phyloP scores from a whole-genome alignment of 805 yeast genomes.

The Candida sakaeoensis region DNA sequence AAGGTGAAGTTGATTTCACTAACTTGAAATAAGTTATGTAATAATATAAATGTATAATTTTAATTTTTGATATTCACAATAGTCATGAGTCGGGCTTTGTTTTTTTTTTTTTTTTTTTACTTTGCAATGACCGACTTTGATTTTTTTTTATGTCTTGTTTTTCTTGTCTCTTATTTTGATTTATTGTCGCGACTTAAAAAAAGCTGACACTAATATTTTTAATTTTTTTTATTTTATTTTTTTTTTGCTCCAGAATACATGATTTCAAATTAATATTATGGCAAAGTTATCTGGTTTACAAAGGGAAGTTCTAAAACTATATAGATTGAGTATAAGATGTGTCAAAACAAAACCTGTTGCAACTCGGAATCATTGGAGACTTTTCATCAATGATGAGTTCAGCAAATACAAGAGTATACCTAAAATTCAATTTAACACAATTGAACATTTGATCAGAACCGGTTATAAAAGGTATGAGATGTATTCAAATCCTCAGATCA shows the following conservation, averaged over 20 bases:
- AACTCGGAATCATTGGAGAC: constrained; percentile 40
- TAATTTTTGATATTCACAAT: neutral
- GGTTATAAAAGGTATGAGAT: constrained; percentile 72
- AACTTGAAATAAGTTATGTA: constrained; percentile 22
- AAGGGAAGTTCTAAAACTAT: constrained; percentile 46
- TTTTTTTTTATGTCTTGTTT: neutral
- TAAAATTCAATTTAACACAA: constrained; percentile 77
- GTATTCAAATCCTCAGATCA: constrained; percentile 67
- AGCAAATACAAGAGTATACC: constrained; percentile 51
- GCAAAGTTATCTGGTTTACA: constrained; percentile 43
- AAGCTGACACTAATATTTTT: neutral
- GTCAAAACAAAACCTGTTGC: constrained; percentile 45
- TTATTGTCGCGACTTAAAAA: neutral
- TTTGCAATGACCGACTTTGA: neutral
- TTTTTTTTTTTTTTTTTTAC: neutral
- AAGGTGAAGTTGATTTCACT: constrained; percentile 61
- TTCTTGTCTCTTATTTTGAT: neutral
- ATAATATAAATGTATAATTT: neutral
- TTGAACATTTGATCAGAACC: constrained; percentile 76
- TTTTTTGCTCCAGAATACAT: neutral
- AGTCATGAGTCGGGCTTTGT: no score
- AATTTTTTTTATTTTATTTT: no score
- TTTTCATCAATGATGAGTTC: constrained; percentile 61
- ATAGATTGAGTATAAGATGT: constrained; percentile 46
- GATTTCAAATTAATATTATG: constrained; percentile 14